Percentiles rank a stretch among this genome's conserved stretches.
Conservation (phyloP, 129 eudicot genomes). For the Flaveria linearis region DNA sequence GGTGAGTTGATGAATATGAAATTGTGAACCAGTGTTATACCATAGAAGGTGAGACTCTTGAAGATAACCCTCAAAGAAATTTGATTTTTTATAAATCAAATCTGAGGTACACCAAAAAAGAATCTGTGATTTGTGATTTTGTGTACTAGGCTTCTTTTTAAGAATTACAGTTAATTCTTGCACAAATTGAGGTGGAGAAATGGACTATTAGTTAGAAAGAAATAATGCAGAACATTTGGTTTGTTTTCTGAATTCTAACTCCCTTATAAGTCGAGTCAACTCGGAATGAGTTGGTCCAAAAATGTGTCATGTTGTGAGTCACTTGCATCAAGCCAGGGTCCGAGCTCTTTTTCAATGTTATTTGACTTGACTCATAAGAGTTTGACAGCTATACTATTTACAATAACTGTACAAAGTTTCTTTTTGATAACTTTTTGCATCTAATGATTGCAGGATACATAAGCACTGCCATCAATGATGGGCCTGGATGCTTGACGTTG, state of each 20-base stretch:
- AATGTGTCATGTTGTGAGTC: not conserved
- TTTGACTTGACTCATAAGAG: not conserved
- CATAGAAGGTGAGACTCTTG: too few relatives aligned
- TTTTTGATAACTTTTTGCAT: constrained; percentile 2
- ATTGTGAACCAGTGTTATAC: too few relatives aligned
- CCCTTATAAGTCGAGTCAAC: not conserved
- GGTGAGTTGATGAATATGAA: too few relatives aligned
- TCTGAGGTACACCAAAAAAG: too few relatives aligned
- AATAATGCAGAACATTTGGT: not conserved
- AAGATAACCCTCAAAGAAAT: too few relatives aligned
- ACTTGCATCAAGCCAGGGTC: not conserved
- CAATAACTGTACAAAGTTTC: constrained; percentile 5
- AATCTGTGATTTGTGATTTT: not conserved
- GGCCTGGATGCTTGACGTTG: constrained; percentile 94
- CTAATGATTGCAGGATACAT: constrained; percentile 59
- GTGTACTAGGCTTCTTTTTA: not conserved
- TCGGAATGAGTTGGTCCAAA: not conserved
- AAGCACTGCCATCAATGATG: constrained; percentile 78
- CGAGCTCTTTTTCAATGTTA: not conserved
- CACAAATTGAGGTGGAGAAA: not conserved
- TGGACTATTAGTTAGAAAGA: not conserved
- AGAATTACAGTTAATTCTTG: not conserved
- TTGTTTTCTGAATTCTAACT: not conserved
- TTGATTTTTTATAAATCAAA: too few relatives aligned
- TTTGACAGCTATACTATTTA: not conserved